These are phyloP conservation scores for Aspergillus spinulosporus DNA, from an alignment of 2,329 filamentous ascomycete species.

Conservation along the genomic window DNA sequence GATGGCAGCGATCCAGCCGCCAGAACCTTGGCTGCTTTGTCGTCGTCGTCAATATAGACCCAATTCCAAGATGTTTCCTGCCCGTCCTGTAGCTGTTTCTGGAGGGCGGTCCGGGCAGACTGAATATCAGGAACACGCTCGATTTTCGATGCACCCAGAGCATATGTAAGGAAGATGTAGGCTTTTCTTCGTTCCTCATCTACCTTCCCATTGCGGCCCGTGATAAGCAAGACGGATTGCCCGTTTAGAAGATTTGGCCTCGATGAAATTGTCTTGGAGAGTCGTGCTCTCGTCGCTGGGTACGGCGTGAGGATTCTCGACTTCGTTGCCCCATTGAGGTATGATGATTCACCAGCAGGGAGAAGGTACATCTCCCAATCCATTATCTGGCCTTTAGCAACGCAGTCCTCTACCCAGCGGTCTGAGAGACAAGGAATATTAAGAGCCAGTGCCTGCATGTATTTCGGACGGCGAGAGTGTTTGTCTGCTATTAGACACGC, in stretches of 20 bases:
- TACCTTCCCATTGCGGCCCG: conserved; percentile 58
- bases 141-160: conserved; percentile 70
- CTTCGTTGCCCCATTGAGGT: conserved; percentile 73
- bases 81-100: conserved; percentile 47
- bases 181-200: conserved; percentile 67
- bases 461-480: conserved; percentile 84
- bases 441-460: conserved; percentile 89
- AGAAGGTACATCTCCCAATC: conserved; percentile 82
- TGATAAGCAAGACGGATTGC: conserved; percentile 70
- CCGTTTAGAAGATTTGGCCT: conserved; percentile 65
- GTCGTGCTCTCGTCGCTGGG: conserved; percentile 55
- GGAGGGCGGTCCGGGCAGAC: conserved; percentile 63
- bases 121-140: conserved; percentile 64
- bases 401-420: conserved; percentile 76
- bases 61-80: conserved; percentile 62
- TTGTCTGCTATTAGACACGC: conserved; percentile 81
- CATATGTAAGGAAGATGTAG: conserved; percentile 77
- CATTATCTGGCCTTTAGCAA: conserved; percentile 61
- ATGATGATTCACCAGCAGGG: conserved; percentile 76
- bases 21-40: conserved; percentile 55
- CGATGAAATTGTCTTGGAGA: conserved; percentile 58
- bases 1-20: conserved; percentile 30
- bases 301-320: conserved; percentile 70
- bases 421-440: conserved; percentile 82
- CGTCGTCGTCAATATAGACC: conserved; percentile 73